A percentile compares a stretch with the other conserved stretches of the same genome.
phyloP scores from a whole-genome alignment of 768 basidiomycete genomes.

The Kwoniella sp. region DNA sequence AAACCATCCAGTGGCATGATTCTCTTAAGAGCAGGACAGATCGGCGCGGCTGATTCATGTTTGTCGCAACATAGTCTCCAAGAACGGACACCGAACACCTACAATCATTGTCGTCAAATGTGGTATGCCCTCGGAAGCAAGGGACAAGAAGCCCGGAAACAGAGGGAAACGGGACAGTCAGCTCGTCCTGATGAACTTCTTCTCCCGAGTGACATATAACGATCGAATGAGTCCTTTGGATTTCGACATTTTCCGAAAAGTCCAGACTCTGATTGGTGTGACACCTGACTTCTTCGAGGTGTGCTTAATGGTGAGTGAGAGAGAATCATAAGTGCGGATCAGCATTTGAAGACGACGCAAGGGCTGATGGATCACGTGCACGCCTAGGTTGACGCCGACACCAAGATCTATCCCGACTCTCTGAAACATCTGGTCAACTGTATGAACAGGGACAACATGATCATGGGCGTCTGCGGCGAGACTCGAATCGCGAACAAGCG shows the following conservation, averaged over 20 bases:
- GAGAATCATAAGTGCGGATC: neutral
- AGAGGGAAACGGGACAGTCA: constrained; percentile 98
- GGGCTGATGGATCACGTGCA: constrained; percentile 18
- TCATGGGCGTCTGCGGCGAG: constrained; percentile 99
- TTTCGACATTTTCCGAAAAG: constrained; percentile 96
- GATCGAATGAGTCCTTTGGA: constrained; percentile 98
- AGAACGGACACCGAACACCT: constrained; percentile 79
- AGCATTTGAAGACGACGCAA: neutral
- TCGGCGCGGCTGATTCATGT: constrained; percentile 17
- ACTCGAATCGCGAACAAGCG: constrained; percentile 98
- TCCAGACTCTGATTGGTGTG: constrained; percentile 95
- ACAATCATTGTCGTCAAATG: constrained; percentile 95
- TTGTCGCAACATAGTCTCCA: constrained; percentile 31
- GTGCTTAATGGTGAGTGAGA: constrained; percentile 79
- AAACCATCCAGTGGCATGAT: neutral
- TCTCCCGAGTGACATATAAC: constrained; percentile 97
- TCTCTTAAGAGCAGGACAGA: too few relatives aligned
- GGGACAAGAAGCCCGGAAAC: constrained; percentile 94
- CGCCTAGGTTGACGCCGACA: constrained; percentile 92
- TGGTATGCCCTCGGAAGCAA: constrained; percentile 82
- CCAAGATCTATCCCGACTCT: constrained; percentile 89
- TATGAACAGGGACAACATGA: constrained; percentile 98
- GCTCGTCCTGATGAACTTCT: constrained; percentile 99
- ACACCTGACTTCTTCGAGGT: constrained; percentile 99
- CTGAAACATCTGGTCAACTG: constrained; percentile 90